Evolutionary conservation across 2,329 filamentous ascomycete genomes (phyloP).

Genomic region (Monosporascus sp.): DNA sequence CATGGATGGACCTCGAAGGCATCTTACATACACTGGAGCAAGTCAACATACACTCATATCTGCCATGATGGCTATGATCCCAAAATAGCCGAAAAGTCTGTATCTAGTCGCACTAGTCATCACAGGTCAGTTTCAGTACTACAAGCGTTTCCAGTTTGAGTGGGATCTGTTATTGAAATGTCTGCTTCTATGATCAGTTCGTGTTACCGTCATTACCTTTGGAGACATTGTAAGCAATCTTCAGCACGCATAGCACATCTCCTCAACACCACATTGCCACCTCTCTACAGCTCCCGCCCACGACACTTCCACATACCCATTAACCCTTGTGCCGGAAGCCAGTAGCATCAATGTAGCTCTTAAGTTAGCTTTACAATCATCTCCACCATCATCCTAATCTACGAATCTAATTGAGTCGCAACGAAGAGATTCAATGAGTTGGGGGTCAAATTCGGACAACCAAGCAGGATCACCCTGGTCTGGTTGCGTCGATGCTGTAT

Average conservation of each 20-base stretch:
- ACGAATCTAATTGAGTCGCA: neutral
- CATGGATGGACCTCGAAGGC: no score
- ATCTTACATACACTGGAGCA: no score
- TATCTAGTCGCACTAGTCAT: no score
- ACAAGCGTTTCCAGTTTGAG: no score
- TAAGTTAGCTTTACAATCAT: no score
- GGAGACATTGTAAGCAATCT: neutral
- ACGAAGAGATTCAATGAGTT: neutral
- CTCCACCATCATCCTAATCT: neutral
- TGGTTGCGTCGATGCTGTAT: neutral
- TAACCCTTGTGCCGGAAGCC: no score
- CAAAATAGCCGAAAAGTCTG: no score
- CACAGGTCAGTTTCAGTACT: no score
- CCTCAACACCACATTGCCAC: neutral
- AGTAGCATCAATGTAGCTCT: no score
- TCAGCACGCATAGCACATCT: neutral
- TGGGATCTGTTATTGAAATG: neutral
- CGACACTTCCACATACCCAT: no score
- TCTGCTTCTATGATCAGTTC: neutral
- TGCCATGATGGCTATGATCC: no score
- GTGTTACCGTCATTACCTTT: neutral
- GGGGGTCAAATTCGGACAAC: neutral
- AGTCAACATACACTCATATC: no score
- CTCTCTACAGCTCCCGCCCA: neutral
- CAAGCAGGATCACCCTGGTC: neutral